Evolutionary conservation across 1,284 basidiomycete genomes (phyloP), one percentile per base, ranked within the genome.

Genomic region (Sanghuangporus sanghuang): DNA sequence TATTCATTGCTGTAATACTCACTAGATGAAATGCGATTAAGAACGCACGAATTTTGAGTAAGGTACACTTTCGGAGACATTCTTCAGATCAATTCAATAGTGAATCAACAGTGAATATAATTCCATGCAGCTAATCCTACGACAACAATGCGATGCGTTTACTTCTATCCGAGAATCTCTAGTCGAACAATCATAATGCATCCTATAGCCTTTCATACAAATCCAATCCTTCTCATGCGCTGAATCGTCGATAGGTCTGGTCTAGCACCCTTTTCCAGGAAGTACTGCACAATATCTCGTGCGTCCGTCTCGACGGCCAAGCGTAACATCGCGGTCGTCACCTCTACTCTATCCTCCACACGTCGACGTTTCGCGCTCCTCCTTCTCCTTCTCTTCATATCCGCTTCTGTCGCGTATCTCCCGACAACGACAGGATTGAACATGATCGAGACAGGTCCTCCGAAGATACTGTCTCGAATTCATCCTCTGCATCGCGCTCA

Each of bases 191-290:
- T 32, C 27, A 5, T 32, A 32, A 32, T 32, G 27, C 27, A 32
- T 32, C 1, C 27, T 32, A 2, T 5, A 32, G 27, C 27, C 27
- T 32, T 32, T 61, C 53, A 64, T 39, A 57, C 23, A 44, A 55
- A 23, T n/a, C 63, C 63, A 38, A 36, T 36, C 11, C 49, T 46
- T 12, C 39, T 23, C 75, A 87, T 80, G 69, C 81, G 73, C 64
- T 79, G 75, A 42, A 92, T 71, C 0, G 89, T 89, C 69, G 83
- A 79, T 72, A 91, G 82, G 70, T 90, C 85, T 0, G 90, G 89
- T 32, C 89, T 75, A 69, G 85, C 85, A 8, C 88, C 86, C 74
- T 93, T 94, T 72, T 92, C 92, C 58, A 85, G 83, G 52, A 95
- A 79, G 71, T 92, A 95, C 59, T 89, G 79, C 57, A 87, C 81